Evolutionary conservation across 306 rosid genomes (phyloP), one percentile per base, ranked within the genome.

Genomic region (Fragaria ananassa): DNA sequence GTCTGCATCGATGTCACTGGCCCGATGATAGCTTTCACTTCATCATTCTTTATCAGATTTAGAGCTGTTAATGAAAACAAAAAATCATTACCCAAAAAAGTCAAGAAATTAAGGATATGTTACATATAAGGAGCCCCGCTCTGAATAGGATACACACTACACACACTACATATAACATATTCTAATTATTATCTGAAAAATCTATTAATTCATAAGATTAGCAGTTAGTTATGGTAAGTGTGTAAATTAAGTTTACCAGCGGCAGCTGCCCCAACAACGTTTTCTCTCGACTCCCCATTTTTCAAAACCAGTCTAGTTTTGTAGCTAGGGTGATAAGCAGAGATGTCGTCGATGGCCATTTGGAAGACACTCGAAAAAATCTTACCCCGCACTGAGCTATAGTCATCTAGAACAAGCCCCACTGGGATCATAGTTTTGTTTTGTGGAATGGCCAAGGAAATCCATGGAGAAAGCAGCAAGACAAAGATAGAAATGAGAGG

Each of bases 331-430:
- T 64, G 74, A 35, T 39, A 76, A 29, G 18, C 63, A 76, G 71
- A 81, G 71, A 81, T 76, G 47, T 81, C 81, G 1, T 78, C 65
- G 6, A 81, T 65, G 49, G 81, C 81, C 75, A 81, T 62, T 12
- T 81, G 41, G 64, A 81, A 71, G 53, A 6, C 71, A 37, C 71
- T 71, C 74, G 45, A 31, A 18, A 25, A n/a, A n/a, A 54, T 8
- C 61, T 54, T 84, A 27, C 84, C 85, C 18, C 44, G 42, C 7
- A 3, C 56, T 42, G 71, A 71, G 0, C 11, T 86, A 62, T 80
- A 8, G 77, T 88, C 29, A 54, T n/a, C 79, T 49, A 83, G 76
- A 39, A 88, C 58, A 2, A 63, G 39, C 77, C n/a, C 92, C 92
- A 53, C 60, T 19, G 11, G 25, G 25, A 53, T 53, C 23, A 5